Conservation (phyloP, 139 green algal species). For the Asterochloris erici region DNA sequence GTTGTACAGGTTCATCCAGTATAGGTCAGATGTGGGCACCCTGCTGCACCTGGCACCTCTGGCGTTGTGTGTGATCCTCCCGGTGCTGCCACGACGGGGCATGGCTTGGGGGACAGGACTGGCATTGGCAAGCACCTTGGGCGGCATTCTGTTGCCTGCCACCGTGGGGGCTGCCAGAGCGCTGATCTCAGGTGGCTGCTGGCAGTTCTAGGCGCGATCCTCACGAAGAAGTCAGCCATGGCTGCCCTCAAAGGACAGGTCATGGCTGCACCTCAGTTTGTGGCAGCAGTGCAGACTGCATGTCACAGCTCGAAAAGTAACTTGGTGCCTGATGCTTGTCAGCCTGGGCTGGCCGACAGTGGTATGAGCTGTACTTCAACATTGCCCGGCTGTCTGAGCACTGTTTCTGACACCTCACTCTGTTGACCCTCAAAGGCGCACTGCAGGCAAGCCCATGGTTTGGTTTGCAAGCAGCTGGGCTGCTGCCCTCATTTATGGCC, state of each 20-base stretch:
- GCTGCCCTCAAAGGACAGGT: no score
- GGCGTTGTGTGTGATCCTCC: neutral
- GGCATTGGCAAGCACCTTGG: constrained; percentile 8
- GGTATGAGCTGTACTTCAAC: no score
- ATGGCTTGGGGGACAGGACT: constrained; percentile 5
- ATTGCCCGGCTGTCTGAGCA: no score
- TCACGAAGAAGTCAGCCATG: no score
- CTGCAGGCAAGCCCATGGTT: constrained; percentile 47
- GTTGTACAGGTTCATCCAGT: no score
- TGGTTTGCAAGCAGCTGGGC: constrained; percentile 51
- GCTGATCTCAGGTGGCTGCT: constrained; percentile 10
- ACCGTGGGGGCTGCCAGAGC: neutral
- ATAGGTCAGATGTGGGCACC: neutral
- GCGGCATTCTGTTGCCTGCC: neutral
- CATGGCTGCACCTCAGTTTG: no score
- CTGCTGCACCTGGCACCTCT: constrained; percentile 5
- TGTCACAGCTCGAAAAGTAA: no score
- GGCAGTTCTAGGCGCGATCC: no score
- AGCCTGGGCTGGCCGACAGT: no score
- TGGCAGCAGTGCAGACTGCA: no score
- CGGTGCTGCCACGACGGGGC: neutral
- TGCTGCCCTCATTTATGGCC: constrained; percentile 43
- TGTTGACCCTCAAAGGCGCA: neutral
- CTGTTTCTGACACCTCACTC: neutral
- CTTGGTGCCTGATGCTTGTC: no score